These are phyloP conservation scores for Exserohilum rostratum DNA, from an alignment of 2,329 filamentous ascomycete species.

Conservation along the genomic window DNA sequence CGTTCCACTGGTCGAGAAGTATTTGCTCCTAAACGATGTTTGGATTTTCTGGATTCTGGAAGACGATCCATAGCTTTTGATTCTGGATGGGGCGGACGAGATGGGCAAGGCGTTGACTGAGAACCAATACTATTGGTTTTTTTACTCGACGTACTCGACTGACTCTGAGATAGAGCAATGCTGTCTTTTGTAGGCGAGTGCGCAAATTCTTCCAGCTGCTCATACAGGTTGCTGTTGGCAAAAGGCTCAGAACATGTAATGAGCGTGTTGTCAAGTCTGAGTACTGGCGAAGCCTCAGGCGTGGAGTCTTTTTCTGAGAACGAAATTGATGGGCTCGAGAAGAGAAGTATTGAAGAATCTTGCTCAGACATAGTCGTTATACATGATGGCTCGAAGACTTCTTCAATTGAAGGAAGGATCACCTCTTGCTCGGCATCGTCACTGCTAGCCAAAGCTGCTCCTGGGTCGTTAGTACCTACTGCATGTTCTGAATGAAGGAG, in stretches of 20 bases:
- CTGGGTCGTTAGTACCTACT: neutral
- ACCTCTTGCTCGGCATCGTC: neutral
- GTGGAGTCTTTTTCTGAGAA: neutral
- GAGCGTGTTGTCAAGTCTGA: neutral
- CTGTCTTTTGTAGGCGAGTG: neutral
- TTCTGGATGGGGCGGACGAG: neutral
- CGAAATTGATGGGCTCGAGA: neutral
- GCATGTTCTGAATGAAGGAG: neutral
- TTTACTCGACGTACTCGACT: neutral
- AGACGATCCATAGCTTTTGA: neutral
- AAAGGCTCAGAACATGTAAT: neutral
- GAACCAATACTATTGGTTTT: neutral
- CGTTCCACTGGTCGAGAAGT: neutral
- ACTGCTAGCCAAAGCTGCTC: neutral
- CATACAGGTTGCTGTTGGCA: neutral
- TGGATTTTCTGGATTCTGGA: too few species aligned
- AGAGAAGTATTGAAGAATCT: neutral
- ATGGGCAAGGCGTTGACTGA: neutral
- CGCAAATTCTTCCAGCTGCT: neutral
- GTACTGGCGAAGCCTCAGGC: neutral
- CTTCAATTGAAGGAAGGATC: neutral
- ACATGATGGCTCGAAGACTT: neutral
- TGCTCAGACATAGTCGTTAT: neutral
- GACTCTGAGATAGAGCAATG: too few species aligned
- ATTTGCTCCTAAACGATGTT: neutral